Percentiles rank a stretch among this genome's conserved stretches.
Conservation (phyloP, 2,329 filamentous ascomycete species). For the Trichoderma sp. region DNA sequence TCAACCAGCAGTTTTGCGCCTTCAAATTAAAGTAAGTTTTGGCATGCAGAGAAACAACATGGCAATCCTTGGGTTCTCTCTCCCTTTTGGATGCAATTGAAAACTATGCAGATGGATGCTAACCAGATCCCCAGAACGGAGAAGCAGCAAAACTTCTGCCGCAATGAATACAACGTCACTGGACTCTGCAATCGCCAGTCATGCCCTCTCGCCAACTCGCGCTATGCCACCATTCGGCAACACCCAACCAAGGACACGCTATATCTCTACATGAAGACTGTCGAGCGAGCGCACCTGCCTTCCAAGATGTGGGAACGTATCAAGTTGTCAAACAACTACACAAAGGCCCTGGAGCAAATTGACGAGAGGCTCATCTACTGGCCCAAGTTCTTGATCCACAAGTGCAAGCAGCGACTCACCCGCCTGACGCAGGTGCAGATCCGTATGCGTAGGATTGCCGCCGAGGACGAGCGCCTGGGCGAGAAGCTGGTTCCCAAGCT, state of each 20-base stretch:
- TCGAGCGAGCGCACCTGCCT: constrained; percentile 83
- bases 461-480: constrained; percentile 84
- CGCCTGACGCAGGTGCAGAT: constrained; percentile 89
- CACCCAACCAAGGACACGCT: constrained; percentile 77
- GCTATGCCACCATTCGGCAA: constrained; percentile 87
- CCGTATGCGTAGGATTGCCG: constrained; percentile 71
- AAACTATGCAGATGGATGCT: not conserved
- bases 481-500: constrained; percentile 85
- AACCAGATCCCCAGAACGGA: constrained; percentile 56
- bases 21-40: constrained; percentile 81
- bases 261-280: constrained; percentile 96
- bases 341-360: constrained; percentile 81
- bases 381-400: constrained; percentile 89
- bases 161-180: constrained; percentile 87
- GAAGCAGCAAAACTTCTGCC: constrained; percentile 88
- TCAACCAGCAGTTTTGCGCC: constrained; percentile 91
- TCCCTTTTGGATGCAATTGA: not conserved
- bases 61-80: not conserved
- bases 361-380: constrained; percentile 87
- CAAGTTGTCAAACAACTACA: constrained; percentile 85
- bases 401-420: constrained; percentile 94
- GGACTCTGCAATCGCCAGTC: constrained; percentile 83
- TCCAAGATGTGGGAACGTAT: constrained; percentile 94
- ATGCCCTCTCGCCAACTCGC: constrained; percentile 84
- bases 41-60: not conserved